Evolutionary conservation across 345 rosid genomes (phyloP), one percentile per base, ranked within the genome.

Genomic region (Gossypium mustelinum): DNA sequence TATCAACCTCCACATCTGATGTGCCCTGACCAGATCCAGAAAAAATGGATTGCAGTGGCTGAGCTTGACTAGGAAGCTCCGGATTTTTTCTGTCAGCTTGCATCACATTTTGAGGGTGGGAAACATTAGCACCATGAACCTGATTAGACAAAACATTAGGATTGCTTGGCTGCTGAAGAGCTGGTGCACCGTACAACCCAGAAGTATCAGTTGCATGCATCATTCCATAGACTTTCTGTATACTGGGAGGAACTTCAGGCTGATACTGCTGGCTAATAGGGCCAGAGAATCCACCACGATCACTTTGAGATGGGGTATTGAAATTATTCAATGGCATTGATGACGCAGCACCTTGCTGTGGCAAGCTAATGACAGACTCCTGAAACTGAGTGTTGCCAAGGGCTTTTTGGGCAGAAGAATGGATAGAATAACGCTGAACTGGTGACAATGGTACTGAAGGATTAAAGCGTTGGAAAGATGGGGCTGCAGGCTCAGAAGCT

Each of bases 1-100:
- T 93, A 79, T 91, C 97, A n/a, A 72, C 87, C 80, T 92, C 98
- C 27, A 68, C 82, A 77, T 87, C 90, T 73, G 90, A 73, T 59
- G 81, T 65, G 34, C 77, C 85, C 79, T 82, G 89, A 78, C 79
- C 83, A 82, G 87, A 69, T 67, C 83, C 91, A 80, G 87, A 57
- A 27, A 80, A 74, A 60, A 84, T 79, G 76, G 89, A 74, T 77
- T 90, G 91, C 41, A 79, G 70, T 73, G 88, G 94, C 76, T 82
- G 85, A 27, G 64, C 83, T 75, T 90, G 91, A 85, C 61, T 81
- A 66, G 87, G 79, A 41, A 68, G 79, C 79, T 87, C 94, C 55
- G 72, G 54, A 76, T 81, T 84, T 73, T 73, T 78, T 75, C 78
- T 78, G 68, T 87, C 86, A 54, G 76, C 77, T 65, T 83, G 86